These are phyloP conservation scores for Clausena lansium DNA, from an alignment of 345 rosid genomes.

Conservation along the genomic window DNA sequence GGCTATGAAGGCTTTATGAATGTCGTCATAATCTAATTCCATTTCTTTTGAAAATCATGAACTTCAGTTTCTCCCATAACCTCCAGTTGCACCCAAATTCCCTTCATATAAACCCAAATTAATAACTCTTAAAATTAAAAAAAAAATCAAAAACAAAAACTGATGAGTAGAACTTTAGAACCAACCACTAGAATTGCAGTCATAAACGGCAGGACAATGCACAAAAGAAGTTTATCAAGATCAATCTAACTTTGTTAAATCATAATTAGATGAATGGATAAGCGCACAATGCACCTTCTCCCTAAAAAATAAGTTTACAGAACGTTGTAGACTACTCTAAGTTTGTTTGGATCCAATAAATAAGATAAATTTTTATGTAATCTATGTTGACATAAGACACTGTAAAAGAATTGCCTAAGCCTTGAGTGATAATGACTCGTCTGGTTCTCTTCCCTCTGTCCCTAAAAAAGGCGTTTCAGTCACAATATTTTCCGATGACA, in stretches of 20 bases:
- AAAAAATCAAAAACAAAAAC: not conserved
- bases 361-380: not conserved
- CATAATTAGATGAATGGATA: not conserved
- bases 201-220: not conserved
- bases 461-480: not conserved
- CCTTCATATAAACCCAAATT: too few species aligned
- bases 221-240: not conserved
- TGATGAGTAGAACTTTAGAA: not conserved
- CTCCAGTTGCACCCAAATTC: too few species aligned
- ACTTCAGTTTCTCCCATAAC: too few species aligned
- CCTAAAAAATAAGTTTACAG: not conserved
- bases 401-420: not conserved
- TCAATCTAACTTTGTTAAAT: not conserved
- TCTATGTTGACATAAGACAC: not conserved
- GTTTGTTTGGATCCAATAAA: not conserved
- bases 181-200: not conserved
- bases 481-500: conserved; percentile 28
- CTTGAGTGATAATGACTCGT: not conserved
- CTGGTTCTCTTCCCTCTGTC: not conserved
- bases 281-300: not conserved
- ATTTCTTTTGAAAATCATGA: too few species aligned
- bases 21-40: too few species aligned
- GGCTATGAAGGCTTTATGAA: too few species aligned
- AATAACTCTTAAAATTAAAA: not conserved
- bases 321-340: not conserved